phyloP scores from a whole-genome alignment of 192 early-diverging fungal genomes.

The Entrophospora sp. region DNA sequence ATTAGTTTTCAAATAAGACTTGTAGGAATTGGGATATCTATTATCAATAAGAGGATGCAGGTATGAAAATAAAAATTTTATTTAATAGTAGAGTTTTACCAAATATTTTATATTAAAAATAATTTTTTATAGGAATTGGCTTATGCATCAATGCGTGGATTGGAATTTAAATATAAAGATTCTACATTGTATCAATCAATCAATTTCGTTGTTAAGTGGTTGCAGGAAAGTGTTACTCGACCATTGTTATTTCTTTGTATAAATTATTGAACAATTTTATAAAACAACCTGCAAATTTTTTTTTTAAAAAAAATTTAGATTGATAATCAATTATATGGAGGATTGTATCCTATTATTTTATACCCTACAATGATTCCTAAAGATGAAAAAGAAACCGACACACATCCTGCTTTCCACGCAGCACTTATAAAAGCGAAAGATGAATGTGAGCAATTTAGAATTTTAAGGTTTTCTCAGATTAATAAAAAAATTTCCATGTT shows the following conservation, averaged over 20 bases:
- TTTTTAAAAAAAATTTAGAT: slow-evolving; percentile 61
- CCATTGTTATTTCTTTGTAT: no score
- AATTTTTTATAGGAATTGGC: slow-evolving; percentile 63
- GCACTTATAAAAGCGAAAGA: slow-evolving; percentile 85
- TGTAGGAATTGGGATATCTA: slow-evolving; percentile 84
- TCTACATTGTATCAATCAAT: slow-evolving; percentile 73
- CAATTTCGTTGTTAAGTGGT: slow-evolving; percentile 76
- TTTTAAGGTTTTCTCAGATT: no score
- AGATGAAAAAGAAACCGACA: slow-evolving; percentile 47
- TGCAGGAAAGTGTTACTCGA: slow-evolving; percentile 44
- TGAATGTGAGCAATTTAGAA: slow-evolving; percentile 58
- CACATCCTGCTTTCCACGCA: slow-evolving; percentile 54
- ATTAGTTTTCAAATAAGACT: slow-evolving; percentile 64
- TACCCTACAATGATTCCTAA: slow-evolving; percentile 85
- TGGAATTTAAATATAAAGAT: slow-evolving; percentile 73
- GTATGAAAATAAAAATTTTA: slow-evolving; percentile 17
- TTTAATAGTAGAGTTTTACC: not conserved
- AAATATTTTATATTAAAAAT: not conserved
- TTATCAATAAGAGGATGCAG: slow-evolving; percentile 69
- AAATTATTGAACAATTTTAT: not conserved
- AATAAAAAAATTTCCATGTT: no score
- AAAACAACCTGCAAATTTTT: no score
- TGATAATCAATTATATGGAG: slow-evolving; percentile 91
- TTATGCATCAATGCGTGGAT: slow-evolving; percentile 69
- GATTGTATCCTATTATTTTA: slow-evolving; percentile 82